These are phyloP conservation scores for Erodium moschatum DNA, from an alignment of 441 rosid species.

Conservation along the genomic window DNA sequence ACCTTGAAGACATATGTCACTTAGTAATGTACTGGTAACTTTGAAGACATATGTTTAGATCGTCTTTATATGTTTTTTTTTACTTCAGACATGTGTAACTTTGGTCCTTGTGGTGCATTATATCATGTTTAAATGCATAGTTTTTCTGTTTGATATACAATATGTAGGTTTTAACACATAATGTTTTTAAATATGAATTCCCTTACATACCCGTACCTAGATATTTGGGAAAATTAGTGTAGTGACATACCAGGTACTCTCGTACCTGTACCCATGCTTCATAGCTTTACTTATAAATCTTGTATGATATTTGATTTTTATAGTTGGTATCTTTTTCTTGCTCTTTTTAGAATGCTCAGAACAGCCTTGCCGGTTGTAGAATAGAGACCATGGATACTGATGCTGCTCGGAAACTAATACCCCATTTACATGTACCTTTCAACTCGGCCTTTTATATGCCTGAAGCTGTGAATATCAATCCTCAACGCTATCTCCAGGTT, in stretches of 20 bases:
- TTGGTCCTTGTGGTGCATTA: neutral
- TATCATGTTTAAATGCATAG: neutral
- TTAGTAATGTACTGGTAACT: no score
- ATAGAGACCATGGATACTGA: conserved; percentile 51
- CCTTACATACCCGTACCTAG: neutral
- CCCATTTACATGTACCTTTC: conserved; percentile 49
- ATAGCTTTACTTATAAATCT: neutral
- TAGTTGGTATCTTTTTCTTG: conserved; percentile 6
- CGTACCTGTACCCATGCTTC: neutral
- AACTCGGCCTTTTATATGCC: conserved; percentile 72
- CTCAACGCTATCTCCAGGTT: conserved; percentile 71
- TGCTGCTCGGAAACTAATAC: conserved; percentile 51
- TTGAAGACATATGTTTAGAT: neutral
- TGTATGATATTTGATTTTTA: conserved; percentile 11
- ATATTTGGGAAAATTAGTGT: neutral
- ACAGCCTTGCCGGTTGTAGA: conserved; percentile 62
- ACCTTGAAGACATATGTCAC: no score
- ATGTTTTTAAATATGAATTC: neutral
- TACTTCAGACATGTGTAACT: neutral
- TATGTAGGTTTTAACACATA: neutral
- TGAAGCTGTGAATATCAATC: conserved; percentile 67
- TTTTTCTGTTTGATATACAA: neutral
- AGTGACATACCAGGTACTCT: no score
- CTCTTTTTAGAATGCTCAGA: conserved; percentile 56
- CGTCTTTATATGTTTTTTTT: neutral